Evolutionary conservation across 164 flowering plant species (phyloP).

Genomic region (Magnolia kwangsiensis): DNA sequence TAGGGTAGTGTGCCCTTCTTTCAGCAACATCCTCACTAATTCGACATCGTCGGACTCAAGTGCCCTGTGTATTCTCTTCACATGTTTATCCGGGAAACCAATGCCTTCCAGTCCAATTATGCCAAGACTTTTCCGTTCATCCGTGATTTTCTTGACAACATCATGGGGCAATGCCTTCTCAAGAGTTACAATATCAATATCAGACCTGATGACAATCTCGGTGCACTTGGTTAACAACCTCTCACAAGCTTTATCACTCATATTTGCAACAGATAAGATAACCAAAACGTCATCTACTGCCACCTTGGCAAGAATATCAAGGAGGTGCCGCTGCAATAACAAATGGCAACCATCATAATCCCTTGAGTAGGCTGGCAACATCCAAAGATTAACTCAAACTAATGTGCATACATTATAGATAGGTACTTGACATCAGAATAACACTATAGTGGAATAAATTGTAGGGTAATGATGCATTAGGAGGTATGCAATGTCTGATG

Average conservation of each 20-base stretch:
- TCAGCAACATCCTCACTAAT: conserved; percentile 69
- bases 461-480: no score
- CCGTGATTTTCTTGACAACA: conserved; percentile 49
- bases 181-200: conserved; percentile 65
- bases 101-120: conserved; percentile 29
- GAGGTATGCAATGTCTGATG: no score
- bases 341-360: not conserved
- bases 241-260: conserved; percentile 55
- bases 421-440: no score
- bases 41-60: conserved; percentile 95
- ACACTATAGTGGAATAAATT: no score
- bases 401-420: not conserved
- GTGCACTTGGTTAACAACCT: conserved; percentile 45
- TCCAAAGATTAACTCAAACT: not conserved
- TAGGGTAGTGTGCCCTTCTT: conserved; percentile 66
- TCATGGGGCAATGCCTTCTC: conserved; percentile 58
- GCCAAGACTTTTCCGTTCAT: conserved; percentile 42
- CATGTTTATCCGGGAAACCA: conserved; percentile 64
- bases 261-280: conserved; percentile 59
- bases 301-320: conserved; percentile 71
- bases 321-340: conserved; percentile 53
- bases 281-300: conserved; percentile 60
- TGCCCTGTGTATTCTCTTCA: conserved; percentile 78
- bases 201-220: conserved; percentile 51
- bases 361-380: not conserved